A percentile compares a stretch with the other conserved stretches of the same genome.
Conservation (phyloP, 192 early-diverging fungal species). For the Backusella morwellensis region DNA sequence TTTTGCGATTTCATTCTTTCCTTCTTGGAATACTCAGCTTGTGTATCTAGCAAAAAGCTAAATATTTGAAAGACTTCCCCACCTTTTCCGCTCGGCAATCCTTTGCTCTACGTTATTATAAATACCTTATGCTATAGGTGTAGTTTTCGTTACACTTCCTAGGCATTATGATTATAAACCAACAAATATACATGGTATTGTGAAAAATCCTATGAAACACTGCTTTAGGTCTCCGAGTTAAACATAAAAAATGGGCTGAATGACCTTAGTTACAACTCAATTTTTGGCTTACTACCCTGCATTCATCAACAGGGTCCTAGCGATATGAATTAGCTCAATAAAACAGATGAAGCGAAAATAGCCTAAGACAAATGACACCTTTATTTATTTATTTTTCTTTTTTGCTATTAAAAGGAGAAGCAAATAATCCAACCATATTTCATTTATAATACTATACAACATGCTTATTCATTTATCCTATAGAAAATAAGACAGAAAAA, state of each 20-base stretch:
- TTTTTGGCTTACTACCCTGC: not conserved
- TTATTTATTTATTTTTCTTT: not conserved
- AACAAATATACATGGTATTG: not conserved
- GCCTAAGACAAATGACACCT: not conserved
- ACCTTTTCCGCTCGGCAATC: not conserved
- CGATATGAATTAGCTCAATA: not conserved
- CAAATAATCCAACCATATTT: not conserved
- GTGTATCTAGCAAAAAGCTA: not conserved
- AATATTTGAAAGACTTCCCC: not conserved
- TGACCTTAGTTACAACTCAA: not conserved
- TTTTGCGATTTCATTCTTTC: not conserved
- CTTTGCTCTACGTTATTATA: not conserved
- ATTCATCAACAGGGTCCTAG: not conserved
- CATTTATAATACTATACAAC: not conserved
- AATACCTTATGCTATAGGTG: not conserved
- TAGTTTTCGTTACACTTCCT: not conserved
- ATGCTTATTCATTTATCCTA: not conserved
- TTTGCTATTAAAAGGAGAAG: not conserved
- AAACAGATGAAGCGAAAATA: not conserved
- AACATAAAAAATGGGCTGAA: not conserved
- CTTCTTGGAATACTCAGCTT: conserved; percentile 4
- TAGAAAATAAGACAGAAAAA: not conserved
- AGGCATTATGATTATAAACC: not conserved
- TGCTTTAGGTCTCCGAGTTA: conserved; percentile 1
- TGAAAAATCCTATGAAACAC: not conserved